Percentiles rank a stretch among this genome's conserved stretches.
These are phyloP conservation scores for Gautieria morchelliformis DNA, from an alignment of 768 basidiomycete species.

Conservation along the genomic window DNA sequence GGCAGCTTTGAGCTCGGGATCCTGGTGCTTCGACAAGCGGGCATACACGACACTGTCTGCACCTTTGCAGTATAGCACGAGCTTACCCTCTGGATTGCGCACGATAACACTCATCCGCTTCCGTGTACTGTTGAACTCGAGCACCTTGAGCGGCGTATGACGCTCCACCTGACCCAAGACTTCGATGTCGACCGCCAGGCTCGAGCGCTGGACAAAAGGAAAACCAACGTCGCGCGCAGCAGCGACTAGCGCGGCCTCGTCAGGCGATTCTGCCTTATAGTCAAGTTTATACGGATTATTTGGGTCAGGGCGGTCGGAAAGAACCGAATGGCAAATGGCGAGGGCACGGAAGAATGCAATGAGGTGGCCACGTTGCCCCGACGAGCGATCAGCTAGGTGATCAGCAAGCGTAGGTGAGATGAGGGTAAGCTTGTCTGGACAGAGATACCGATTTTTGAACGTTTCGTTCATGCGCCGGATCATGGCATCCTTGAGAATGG, in stretches of 20 bases:
- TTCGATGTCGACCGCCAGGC: slow-evolving; percentile 76
- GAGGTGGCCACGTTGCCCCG: slow-evolving; percentile 54
- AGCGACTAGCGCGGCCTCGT: slow-evolving; percentile 89
- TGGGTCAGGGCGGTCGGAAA: slow-evolving; percentile 60
- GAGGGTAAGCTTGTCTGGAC: slow-evolving; percentile 73
- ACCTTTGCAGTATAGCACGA: slow-evolving; percentile 91
- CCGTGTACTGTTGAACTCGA: slow-evolving; percentile 91
- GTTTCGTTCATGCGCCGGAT: slow-evolving; percentile 56
- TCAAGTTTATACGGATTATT: slow-evolving; percentile 54
- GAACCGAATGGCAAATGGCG: slow-evolving; percentile 88
- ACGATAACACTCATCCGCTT: slow-evolving; percentile 95
- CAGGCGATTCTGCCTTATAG: slow-evolving; percentile 95
- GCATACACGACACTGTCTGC: slow-evolving; percentile 93
- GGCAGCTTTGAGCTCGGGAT: slow-evolving; percentile 59
- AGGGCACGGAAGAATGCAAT: slow-evolving; percentile 89
- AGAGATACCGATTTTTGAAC: slow-evolving; percentile 86
- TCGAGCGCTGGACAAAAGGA: slow-evolving; percentile 71
- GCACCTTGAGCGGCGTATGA: slow-evolving; percentile 65
- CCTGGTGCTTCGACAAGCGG: slow-evolving; percentile 69
- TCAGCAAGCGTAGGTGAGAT: slow-evolving; percentile 79
- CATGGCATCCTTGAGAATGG: slow-evolving; percentile 66
- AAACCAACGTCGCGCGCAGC: slow-evolving; percentile 92
- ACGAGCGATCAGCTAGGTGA: slow-evolving; percentile 55
- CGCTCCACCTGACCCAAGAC: slow-evolving; percentile 84
- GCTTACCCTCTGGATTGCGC: slow-evolving; percentile 70